Percentiles rank a stretch among this genome's conserved stretches.
Conservation (phyloP, 1,284 basidiomycete species). For the Ustilago curta region DNA sequence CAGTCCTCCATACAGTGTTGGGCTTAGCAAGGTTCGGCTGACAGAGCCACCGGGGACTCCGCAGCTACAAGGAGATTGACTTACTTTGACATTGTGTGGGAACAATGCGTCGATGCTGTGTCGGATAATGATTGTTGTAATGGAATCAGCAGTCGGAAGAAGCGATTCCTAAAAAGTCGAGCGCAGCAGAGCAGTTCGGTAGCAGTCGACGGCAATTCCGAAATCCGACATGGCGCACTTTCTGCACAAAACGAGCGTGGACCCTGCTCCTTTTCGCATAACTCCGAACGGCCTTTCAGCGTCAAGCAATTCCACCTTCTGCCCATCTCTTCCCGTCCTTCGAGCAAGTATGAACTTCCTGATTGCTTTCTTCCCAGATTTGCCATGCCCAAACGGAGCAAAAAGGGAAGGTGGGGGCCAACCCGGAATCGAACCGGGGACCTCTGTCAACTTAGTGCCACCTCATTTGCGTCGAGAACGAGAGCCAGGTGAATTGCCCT, state of each 20-base stretch:
- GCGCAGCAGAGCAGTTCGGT: slow-evolving; percentile 11
- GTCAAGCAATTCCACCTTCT: no score
- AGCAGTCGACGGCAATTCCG: slow-evolving; percentile 16
- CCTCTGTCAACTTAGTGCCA: slow-evolving; percentile 51
- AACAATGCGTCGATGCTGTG: neutral
- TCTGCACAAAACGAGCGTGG: neutral
- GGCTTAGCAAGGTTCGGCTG: neutral
- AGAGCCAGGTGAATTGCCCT: slow-evolving; percentile 18
- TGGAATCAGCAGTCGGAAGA: neutral
- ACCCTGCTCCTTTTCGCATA: neutral
- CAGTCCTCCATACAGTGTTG: neutral
- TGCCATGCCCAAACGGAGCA: no score
- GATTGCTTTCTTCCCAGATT: no score
- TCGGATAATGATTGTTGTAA: neutral
- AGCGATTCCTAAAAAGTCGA: neutral
- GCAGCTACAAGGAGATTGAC: slow-evolving; percentile 2
- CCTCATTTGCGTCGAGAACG: slow-evolving; percentile 1
- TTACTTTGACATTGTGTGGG: slow-evolving; percentile 50
- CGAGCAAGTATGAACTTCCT: no score
- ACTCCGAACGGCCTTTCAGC: no score
- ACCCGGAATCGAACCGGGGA: slow-evolving; percentile 57
- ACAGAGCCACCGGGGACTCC: neutral
- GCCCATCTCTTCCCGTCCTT: no score
- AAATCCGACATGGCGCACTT: slow-evolving; percentile 1
- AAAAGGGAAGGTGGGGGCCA: slow-evolving; percentile 24